Evolutionary conservation across 345 rosid species (phyloP), one percentile per base, ranked within the genome.

Genomic region (Brassica rapa): DNA sequence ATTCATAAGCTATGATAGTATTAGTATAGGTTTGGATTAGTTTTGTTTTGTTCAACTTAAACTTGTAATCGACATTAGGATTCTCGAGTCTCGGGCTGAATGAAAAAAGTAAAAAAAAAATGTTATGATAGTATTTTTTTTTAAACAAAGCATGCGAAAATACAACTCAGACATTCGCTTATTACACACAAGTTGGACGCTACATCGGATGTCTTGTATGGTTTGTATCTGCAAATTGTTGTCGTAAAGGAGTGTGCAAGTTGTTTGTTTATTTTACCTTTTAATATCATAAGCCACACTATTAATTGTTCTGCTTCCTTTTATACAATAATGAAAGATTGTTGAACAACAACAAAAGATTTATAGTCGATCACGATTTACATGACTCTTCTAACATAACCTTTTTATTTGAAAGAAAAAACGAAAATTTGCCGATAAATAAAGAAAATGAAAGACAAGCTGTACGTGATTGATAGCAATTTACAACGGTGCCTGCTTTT

Each of bases 171-270:
- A 4, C 62, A 27, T 43, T 27, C 5, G 55, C 23, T 66, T 66
- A 75, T 61, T 41, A 14, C 9, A 14, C 9, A 72, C 23, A 25
- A 6, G 27, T 19, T 8, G 61, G 66, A 21, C 23, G 14, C n/a
- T 68, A 10, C 77, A 65, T 78, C 29, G 72, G 81, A 71, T 78
- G 27, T 76, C 37, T n/a, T 59, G 56, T 49, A 49, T 49, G 53
- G 5, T 2, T 64, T 14, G 8, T 71, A 43, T 70, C 1, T 64
- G 60, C 43, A 62, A 43, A 21, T 21, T 64, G n/a, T 19, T 51
- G 25, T 62, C 25, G 56, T 35, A 49, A 69, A 77, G 27, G n/a
- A 46, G 63, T 62, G 62, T 46, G 63, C 80, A 60, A 76, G 55
- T 69, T 68, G 62, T 60, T 27, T 24, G 15, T 59, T 24, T 60